Evolutionary conservation across 140 eudicot species (phyloP), one percentile per base, ranked within the genome.

Genomic region (Stevia rebaudiana): DNA sequence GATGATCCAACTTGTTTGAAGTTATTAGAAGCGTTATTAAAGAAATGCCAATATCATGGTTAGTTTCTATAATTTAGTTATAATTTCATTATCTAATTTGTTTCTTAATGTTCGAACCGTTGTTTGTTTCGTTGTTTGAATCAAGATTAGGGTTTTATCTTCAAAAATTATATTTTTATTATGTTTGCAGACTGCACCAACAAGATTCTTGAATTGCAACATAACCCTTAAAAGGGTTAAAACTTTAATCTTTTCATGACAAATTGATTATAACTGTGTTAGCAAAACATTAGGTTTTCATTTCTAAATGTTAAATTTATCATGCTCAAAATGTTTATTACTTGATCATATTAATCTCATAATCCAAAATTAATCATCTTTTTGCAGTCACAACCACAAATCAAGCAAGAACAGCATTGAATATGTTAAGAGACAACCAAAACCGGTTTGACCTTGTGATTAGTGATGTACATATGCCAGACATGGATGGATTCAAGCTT

Each of bases 31-130:
- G 79, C 77, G 51, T 79, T 92, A 17, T 89, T 92, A 11, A 58
- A 76, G 68, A 92, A 85, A 85, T 92, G 98, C 83, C 87, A 88
- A 70, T 92, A 92, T 65, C 84, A 82, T 33, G 98, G 98, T 92
- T 72, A n/a, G 84, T 47, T 61, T 17, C 54, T 48, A 6, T 30
- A 46, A 48, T 48, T 46, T 10, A 4, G 33, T 51, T 71, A 44
- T 31, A 41, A 40, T 61, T 25, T 61, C 10, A 68, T 22, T 15
- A 31, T 58, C 59, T 46, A 15, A 48, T 56, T 44, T 48, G 4
- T 4, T 51, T 37, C 15, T n/a, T 41, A 36, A 7, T 36, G 2
- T 36, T 36, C 8, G 41, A 36, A 36, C 41, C 1, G 51, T 3
- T 10, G 47, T 47, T 11, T 11, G 33, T 23, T 11, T 11, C 49